Evolutionary conservation across 164 flowering plant genomes (phyloP), one percentile per base, ranked within the genome.

Genomic region (Paratinospora sagittata): DNA sequence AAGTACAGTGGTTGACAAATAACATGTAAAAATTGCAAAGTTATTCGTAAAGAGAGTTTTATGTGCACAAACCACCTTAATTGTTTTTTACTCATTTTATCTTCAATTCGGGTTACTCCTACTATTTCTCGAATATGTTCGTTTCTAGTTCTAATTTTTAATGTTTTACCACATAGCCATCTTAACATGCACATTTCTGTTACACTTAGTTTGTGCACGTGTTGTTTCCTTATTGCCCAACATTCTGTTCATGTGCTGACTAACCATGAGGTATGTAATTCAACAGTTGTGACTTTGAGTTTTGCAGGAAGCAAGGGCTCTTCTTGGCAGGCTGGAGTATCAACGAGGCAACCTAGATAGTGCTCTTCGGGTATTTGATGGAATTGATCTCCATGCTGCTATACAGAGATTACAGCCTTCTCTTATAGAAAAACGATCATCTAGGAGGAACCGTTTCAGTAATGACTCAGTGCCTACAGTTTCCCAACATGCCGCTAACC

Each of bases 281-380:
- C 30, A 12, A 70, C 33, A 64, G 6, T 19, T 11, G 6, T 64
- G 67, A 23, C 1, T 5, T 8, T 19, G 8, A 41, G 24, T 62
- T 74, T 78, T 78, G 62, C 81, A 93, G 99, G 98, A 96, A 86
- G 99, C 99, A 14, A 86, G 98, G 80, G 93, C 96, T 23, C 98
- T 95, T 81, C 89, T 95, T 68, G 99, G 99, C 69, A 90, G 92
- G 81, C 81, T 95, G 76, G 98, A 95, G 83, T 95, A 91, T 77
- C 97, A 90, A 71, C 87, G 97, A 83, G 97, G 98, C 65, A 95
- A 95, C 78, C 74, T 90, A 27, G 96, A 92, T 77, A 86, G 96
- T 62, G 99, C 98, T 27, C 79, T 86, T 68, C 82, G 79, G 63
- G 96, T 96, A 26, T 93, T 96, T 80, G 96, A 96, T 73, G 99